Percentiles rank a stretch among this genome's conserved stretches.
Conservation (phyloP, 495 filamentous ascomycete species). For the Lepidopterella palustris region DNA sequence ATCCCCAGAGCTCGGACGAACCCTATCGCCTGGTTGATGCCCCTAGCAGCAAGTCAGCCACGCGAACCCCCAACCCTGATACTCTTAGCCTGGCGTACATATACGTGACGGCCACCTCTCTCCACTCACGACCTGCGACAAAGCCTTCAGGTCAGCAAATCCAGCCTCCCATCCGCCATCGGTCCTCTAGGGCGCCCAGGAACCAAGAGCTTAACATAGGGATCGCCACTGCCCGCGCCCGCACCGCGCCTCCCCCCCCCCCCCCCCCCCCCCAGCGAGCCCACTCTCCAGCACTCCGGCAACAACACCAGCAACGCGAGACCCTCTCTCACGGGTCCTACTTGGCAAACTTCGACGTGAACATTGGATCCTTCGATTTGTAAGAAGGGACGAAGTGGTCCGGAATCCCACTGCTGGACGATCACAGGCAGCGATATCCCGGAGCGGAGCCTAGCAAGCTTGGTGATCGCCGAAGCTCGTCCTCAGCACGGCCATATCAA, state of each 20-base stretch:
- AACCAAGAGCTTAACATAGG: slow-evolving; percentile 32
- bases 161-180: slow-evolving; percentile 23
- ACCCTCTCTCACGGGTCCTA: slow-evolving; percentile 18
- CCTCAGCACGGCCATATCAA: slow-evolving; percentile 25
- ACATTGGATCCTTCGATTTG: neutral
- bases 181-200: slow-evolving; percentile 25
- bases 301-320: slow-evolving; percentile 16
- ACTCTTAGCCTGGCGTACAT: slow-evolving; percentile 31
- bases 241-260: neutral
- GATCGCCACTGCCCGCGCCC: slow-evolving; percentile 29
- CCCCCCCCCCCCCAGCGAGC: neutral
- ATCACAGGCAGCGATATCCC: slow-evolving; percentile 18
- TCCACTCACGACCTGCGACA: slow-evolving; percentile 29
- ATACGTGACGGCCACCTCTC: slow-evolving; percentile 30
- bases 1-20: slow-evolving; percentile 32
- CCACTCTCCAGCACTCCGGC: no score
- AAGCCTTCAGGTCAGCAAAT: slow-evolving; percentile 24
- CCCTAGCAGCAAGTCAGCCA: slow-evolving; percentile 26
- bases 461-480: slow-evolving; percentile 19
- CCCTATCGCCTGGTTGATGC: slow-evolving; percentile 29
- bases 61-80: slow-evolving; percentile 26
- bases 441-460: slow-evolving; percentile 5
- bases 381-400: slow-evolving; percentile 12
- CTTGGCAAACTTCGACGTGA: slow-evolving; percentile 3
- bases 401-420: slow-evolving; percentile 14